Evolutionary conservation across 1,139 yeast genomes (phyloP).

Genomic region (Kluyveromyces sp.): DNA sequence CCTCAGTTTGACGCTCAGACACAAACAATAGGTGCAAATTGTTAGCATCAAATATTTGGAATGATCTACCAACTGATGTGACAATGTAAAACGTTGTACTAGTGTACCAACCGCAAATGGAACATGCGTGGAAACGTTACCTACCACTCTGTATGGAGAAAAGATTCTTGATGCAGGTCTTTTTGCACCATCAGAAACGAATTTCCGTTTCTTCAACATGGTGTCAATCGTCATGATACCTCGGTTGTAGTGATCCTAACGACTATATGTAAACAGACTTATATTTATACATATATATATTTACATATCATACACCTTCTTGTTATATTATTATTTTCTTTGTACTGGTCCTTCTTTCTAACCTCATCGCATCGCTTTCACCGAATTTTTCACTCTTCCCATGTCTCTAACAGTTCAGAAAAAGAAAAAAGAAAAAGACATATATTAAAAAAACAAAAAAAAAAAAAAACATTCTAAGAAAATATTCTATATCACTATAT

Average conservation of each 20-base stretch:
- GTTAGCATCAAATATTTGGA: constrained; percentile 91
- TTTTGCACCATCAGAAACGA: constrained; percentile 8
- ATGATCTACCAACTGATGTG: constrained; percentile 81
- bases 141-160: constrained; percentile 52
- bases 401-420: background rate
- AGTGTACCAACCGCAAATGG: constrained; percentile 87
- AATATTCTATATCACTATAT: too few species aligned
- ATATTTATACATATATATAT: too few species aligned
- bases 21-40: constrained; percentile 81
- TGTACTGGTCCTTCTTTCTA: background rate
- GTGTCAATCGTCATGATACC: constrained; percentile 4
- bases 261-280: too few species aligned
- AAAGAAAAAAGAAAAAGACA: too few species aligned
- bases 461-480: too few species aligned
- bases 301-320: too few species aligned
- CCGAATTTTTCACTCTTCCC: background rate
- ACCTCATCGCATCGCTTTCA: constrained; percentile 3
- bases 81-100: constrained; percentile 78
- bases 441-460: too few species aligned
- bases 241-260: background rate
- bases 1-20: constrained; percentile 67
- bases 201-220: constrained; percentile 27
- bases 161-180: constrained; percentile 37
- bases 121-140: constrained; percentile 65
- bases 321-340: too few species aligned